These are phyloP conservation scores for Candida frijolesensis DNA, from an alignment of 1,139 yeast species.

Conservation along the genomic window DNA sequence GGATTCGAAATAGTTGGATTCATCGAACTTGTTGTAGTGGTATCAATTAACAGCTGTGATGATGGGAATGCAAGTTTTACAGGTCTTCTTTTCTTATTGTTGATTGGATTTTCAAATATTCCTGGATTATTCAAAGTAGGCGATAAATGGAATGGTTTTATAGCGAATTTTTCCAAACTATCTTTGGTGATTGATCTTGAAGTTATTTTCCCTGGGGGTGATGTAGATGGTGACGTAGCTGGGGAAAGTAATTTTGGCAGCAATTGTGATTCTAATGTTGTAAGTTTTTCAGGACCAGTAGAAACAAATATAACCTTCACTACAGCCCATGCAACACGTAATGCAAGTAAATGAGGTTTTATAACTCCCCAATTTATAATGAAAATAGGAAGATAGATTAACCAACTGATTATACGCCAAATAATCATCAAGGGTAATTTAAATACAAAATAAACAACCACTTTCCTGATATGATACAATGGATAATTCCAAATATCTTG, in stretches of 20 bases:
- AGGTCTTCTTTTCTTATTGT: background rate
- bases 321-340: conserved; percentile 1
- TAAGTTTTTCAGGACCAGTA: background rate
- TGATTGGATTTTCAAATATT: background rate
- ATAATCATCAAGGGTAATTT: conserved; percentile 21
- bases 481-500: conserved; percentile 12
- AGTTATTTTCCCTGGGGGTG: background rate
- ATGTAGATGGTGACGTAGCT: background rate
- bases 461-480: conserved; percentile 9
- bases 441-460: conserved; percentile 16
- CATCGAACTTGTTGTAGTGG: background rate
- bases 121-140: conserved; percentile 9
- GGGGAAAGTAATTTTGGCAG: conserved; percentile 1
- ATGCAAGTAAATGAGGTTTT: conserved; percentile 8
- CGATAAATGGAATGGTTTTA: conserved; percentile 15
- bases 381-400: conserved; percentile 21
- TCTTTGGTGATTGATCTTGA: background rate
- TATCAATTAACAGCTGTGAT: conserved; percentile 3
- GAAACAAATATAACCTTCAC: conserved; percentile 4
- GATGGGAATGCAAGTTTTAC: background rate
- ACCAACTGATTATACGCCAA: conserved; percentile 18
- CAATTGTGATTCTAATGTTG: background rate
- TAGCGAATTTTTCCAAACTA: conserved; percentile 8
- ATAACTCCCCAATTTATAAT: conserved; percentile 9
- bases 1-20: background rate